Percentiles rank a stretch among this genome's conserved stretches.
Conservation (phyloP, 2,329 filamentous ascomycete species). For the Metarhizium sp. region DNA sequence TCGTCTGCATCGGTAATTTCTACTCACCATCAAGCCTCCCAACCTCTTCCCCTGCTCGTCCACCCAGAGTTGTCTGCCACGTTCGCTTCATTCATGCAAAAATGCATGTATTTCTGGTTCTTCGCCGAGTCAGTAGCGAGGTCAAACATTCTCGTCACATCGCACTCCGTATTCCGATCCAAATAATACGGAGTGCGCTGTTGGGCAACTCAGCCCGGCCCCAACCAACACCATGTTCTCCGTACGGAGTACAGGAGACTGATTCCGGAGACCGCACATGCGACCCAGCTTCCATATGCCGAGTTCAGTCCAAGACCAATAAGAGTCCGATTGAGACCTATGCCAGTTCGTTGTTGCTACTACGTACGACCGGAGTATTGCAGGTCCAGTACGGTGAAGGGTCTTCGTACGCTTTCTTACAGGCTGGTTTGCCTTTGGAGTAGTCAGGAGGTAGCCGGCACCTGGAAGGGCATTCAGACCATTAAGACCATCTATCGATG, state of each 20-base stretch:
- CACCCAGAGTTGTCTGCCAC: not conserved
- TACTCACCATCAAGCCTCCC: not conserved
- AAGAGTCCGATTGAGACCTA: not conserved
- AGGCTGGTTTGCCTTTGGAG: not conserved
- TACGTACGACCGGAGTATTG: too few relatives aligned
- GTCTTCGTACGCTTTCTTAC: not conserved
- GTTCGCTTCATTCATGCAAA: not conserved
- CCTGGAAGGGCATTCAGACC: not conserved
- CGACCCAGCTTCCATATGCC: not conserved
- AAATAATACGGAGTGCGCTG: too few relatives aligned
- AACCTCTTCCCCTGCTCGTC: not conserved
- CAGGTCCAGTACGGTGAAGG: not conserved
- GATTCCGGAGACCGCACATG: not conserved
- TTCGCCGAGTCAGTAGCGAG: too few relatives aligned
- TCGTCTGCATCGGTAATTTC: not conserved
- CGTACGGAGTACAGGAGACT: not conserved
- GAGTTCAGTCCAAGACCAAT: not conserved
- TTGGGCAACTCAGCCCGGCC: too few relatives aligned
- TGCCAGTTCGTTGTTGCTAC: too few relatives aligned
- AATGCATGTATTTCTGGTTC: too few relatives aligned
- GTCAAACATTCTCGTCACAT: too few relatives aligned
- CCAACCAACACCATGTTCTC: too few relatives aligned
- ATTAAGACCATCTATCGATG: not conserved
- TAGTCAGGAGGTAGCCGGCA: not conserved
- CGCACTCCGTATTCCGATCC: too few relatives aligned